These are phyloP conservation scores for Coemansia sp. DNA, from an alignment of 371 early-diverging fungal genomes.

Conservation along the genomic window DNA sequence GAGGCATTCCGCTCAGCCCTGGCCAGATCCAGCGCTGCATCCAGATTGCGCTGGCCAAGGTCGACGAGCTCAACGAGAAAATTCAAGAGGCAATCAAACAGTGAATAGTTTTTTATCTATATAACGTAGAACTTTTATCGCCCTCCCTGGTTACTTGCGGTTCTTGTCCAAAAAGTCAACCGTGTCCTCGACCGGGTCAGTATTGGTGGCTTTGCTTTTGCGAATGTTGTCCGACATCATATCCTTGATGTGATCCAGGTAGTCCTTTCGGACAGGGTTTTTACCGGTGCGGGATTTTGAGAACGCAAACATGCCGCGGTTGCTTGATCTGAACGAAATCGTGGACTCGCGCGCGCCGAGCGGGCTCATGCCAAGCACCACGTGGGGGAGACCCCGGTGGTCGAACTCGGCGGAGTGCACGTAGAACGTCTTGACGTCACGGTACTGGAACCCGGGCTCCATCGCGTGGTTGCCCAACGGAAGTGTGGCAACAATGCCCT, in stretches of 20 bases:
- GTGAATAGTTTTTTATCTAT: too few relatives aligned
- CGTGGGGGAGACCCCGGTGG: conserved; percentile 61
- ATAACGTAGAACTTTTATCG: too few relatives aligned
- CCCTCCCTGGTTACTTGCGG: too few relatives aligned
- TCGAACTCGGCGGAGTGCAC: conserved; percentile 63
- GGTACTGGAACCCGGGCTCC: conserved; percentile 49
- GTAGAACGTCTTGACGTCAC: conserved; percentile 62
- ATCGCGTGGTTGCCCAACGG: conserved; percentile 46
- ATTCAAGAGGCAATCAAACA: conserved; percentile 38
- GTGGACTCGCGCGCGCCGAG: conserved; percentile 20
- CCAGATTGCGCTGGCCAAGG: conserved; percentile 43
- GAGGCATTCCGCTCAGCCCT: conserved; percentile 72
- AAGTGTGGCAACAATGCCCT: conserved; percentile 66
- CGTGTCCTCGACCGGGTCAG: too few relatives aligned
- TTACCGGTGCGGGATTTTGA: neutral
- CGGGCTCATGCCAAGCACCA: conserved; percentile 51
- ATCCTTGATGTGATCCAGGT: conserved; percentile 9
- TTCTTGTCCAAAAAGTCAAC: too few relatives aligned
- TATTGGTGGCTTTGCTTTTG: too few relatives aligned
- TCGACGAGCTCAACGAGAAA: conserved; percentile 45
- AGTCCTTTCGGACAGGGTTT: neutral
- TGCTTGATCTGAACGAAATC: neutral
- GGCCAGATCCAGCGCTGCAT: conserved; percentile 43
- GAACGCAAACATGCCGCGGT: conserved; percentile 12
- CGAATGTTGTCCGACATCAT: neutral